These are phyloP conservation scores for Dictyophora rubrovolvata DNA, from an alignment of 768 basidiomycete species.

Conservation along the genomic window DNA sequence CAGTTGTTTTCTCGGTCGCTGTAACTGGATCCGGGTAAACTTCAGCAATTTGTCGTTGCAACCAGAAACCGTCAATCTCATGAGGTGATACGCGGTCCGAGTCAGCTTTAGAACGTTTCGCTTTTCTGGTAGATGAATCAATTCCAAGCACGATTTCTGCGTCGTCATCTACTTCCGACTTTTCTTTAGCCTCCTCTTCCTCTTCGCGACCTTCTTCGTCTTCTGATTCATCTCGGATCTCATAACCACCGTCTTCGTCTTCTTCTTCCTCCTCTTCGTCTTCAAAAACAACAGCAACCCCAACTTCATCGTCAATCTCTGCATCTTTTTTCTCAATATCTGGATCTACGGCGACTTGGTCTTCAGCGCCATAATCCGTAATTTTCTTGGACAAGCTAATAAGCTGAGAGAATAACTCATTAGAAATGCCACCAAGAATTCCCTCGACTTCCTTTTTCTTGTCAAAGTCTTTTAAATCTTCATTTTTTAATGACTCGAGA, in stretches of 20 bases:
- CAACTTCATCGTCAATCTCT: slow-evolving; percentile 90
- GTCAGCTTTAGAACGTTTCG: slow-evolving; percentile 48
- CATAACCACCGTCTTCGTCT: slow-evolving; percentile 77
- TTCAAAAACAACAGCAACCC: slow-evolving; percentile 97
- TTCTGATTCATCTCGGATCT: slow-evolving; percentile 75
- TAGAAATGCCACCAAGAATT: slow-evolving; percentile 50
- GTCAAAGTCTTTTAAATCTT: slow-evolving; percentile 89
- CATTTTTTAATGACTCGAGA: slow-evolving; percentile 80
- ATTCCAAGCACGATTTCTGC: slow-evolving; percentile 77
- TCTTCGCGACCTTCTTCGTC: slow-evolving; percentile 58
- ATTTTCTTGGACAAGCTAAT: slow-evolving; percentile 86
- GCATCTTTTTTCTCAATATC: slow-evolving; percentile 75
- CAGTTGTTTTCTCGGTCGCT: slow-evolving; percentile 80
- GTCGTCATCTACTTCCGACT: slow-evolving; percentile 33
- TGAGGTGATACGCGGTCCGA: slow-evolving; percentile 82
- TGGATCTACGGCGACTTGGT: slow-evolving; percentile 67
- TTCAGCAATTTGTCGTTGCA: slow-evolving; percentile 86
- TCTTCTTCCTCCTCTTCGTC: slow-evolving; percentile 90
- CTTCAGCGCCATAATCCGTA: slow-evolving; percentile 88
- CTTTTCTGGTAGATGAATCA: slow-evolving; percentile 38
- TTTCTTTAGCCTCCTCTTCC: slow-evolving; percentile 33
- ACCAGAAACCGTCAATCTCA: slow-evolving; percentile 95
- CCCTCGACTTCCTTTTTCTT: slow-evolving; percentile 91
- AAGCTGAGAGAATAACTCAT: slow-evolving; percentile 74
- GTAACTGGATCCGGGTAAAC: slow-evolving; percentile 92